Conservation (phyloP, 139 green algal genomes). For the Nannochloris sp. region DNA sequence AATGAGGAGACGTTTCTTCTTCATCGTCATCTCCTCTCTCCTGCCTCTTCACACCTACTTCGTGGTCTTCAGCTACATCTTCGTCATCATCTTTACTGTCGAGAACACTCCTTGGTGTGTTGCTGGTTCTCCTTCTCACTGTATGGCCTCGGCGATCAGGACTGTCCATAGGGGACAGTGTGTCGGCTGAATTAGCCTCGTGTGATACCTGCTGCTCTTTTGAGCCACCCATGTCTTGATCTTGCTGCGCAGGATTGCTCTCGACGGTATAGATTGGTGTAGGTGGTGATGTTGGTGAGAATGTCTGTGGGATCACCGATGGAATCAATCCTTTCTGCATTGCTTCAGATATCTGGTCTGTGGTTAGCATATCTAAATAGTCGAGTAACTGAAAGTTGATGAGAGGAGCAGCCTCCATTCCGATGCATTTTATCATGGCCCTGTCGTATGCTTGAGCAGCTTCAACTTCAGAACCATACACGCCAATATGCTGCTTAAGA, state of each 20-base stretch:
- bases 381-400: conserved; percentile 14
- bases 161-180: too few species aligned
- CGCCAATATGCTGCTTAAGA: conserved; percentile 12
- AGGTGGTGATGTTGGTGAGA: not conserved
- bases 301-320: not conserved
- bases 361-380: conserved; percentile 9
- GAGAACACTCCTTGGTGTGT: conserved; percentile 2
- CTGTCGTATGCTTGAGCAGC: conserved; percentile 13
- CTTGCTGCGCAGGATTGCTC: not conserved
- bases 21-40: not conserved
- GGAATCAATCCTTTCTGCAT: conserved; percentile 2
- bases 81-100: not conserved
- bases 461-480: conserved; percentile 9
- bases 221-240: too few species aligned
- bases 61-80: not conserved
- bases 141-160: not conserved
- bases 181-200: too few species aligned
- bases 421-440: not conserved
- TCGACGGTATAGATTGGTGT: not conserved
- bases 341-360: conserved; percentile 1
- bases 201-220: too few species aligned
- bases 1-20: too few species aligned
- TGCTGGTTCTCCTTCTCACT: not conserved
- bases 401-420: conserved; percentile 7
- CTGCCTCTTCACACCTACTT: not conserved